Conservation (phyloP, 208 protist genomes). For the Wallacemonas sp. region DNA sequence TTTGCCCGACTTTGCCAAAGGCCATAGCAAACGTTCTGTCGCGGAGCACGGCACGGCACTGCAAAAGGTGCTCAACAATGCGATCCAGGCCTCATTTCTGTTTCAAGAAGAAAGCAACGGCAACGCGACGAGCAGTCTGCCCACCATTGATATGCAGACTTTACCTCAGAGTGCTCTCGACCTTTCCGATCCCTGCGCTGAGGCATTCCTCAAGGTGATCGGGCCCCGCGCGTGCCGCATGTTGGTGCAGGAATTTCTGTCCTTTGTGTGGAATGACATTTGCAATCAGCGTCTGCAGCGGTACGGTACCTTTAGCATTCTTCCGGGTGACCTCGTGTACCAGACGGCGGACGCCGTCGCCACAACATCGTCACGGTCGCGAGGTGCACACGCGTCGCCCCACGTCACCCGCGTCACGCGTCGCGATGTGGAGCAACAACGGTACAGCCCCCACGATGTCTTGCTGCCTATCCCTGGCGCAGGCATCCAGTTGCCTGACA, state of each 20-base stretch:
- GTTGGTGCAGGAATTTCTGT: conserved; percentile 82
- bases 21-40: conserved; percentile 40
- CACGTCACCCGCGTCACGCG: conserved; percentile 36
- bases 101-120: neutral
- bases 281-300: conserved; percentile 84
- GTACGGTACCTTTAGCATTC: conserved; percentile 81
- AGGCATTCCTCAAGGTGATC: conserved; percentile 80
- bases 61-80: conserved; percentile 76
- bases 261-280: conserved; percentile 90
- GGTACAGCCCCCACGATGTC: conserved; percentile 65
- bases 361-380: conserved; percentile 14
- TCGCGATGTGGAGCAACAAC: conserved; percentile 56
- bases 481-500: conserved; percentile 70
- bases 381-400: too few relatives aligned
- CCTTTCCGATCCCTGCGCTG: conserved; percentile 63
- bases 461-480: conserved; percentile 80
- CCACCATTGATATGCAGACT: neutral
- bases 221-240: conserved; percentile 70
- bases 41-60: conserved; percentile 70
- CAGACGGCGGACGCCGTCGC: conserved; percentile 12
- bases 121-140: neutral
- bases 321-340: conserved; percentile 83
- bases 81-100: conserved; percentile 64
- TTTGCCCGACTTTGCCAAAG: conserved; percentile 45
- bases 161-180: neutral